phyloP scores from a whole-genome alignment of 202 grass and related monocot genomes.

The Musa balbisiana region DNA sequence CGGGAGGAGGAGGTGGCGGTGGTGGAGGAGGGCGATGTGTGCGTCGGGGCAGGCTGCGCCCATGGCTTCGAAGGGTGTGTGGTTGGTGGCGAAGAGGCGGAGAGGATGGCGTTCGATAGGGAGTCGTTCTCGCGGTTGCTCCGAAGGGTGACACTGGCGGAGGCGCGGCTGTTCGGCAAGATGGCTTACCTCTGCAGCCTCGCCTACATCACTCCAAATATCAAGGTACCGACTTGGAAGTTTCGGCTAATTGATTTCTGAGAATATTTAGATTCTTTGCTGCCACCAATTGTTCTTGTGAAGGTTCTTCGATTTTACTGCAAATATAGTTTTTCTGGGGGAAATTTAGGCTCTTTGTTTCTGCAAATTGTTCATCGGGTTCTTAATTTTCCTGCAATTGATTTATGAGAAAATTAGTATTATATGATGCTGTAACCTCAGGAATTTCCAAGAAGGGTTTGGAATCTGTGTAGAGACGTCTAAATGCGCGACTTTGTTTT shows the following conservation, averaged over 20 bases:
- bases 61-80: slow-evolving; percentile 38
- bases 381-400: too few species aligned
- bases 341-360: too few species aligned
- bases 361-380: too few species aligned
- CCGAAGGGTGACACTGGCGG: slow-evolving; percentile 46
- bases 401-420: too few species aligned
- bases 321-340: too few species aligned
- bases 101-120: slow-evolving; percentile 45
- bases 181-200: slow-evolving; percentile 78
- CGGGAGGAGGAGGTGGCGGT: not conserved
- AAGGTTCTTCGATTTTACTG: too few species aligned
- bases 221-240: slow-evolving; percentile 34
- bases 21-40: not conserved
- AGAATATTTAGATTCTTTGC: not conserved
- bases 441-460: too few species aligned
- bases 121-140: slow-evolving; percentile 69
- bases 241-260: not conserved
- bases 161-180: slow-evolving; percentile 51
- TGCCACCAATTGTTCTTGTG: not conserved
- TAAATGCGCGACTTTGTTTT: too few species aligned
- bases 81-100: slow-evolving; percentile 35
- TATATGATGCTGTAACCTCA: too few species aligned
- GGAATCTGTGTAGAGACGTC: too few species aligned
- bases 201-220: slow-evolving; percentile 60
- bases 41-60: slow-evolving; percentile 7